These are phyloP conservation scores for Paraurostyla sp. DNA, from an alignment of 73 alveolate genomes.

Conservation along the genomic window DNA sequence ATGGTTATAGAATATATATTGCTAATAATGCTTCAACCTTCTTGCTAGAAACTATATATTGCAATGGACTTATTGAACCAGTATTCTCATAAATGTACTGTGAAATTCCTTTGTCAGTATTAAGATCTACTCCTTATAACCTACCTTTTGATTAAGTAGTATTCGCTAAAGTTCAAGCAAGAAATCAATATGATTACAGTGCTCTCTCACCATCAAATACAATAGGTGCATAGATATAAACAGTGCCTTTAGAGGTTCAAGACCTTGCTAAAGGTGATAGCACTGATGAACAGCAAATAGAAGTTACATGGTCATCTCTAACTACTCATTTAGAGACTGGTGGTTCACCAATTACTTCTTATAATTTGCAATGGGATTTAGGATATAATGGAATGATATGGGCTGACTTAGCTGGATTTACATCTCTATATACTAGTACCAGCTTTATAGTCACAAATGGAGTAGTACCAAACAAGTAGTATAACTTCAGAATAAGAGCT, in stretches of 20 bases:
- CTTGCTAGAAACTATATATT: constrained; percentile 28
- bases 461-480: constrained; percentile 21
- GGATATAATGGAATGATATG: constrained; percentile 27
- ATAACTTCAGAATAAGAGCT: constrained; percentile 68
- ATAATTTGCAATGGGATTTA: constrained; percentile 66
- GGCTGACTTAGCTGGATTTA: constrained; percentile 47
- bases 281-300: constrained; percentile 34
- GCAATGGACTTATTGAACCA: constrained; percentile 52
- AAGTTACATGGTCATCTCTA: constrained; percentile 43
- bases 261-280: constrained; percentile 45
- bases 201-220: constrained; percentile 30
- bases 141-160: constrained; percentile 33
- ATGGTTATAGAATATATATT: constrained; percentile 34
- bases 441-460: constrained; percentile 41
- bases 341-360: constrained; percentile 41
- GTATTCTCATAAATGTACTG: not conserved
- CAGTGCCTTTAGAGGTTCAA: constrained; percentile 16
- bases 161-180: constrained; percentile 39
- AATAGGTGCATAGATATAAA: constrained; percentile 55
- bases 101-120: constrained; percentile 33
- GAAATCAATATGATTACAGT: constrained; percentile 49
- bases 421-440: not conserved
- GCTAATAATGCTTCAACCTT: not conserved
- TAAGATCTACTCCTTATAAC: constrained; percentile 28
- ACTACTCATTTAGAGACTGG: constrained; percentile 46